A percentile compares a stretch with the other conserved stretches of the same genome.
These are phyloP conservation scores for Cladosporium sp. DNA, from an alignment of 2,329 filamentous ascomycete species.

Conservation along the genomic window DNA sequence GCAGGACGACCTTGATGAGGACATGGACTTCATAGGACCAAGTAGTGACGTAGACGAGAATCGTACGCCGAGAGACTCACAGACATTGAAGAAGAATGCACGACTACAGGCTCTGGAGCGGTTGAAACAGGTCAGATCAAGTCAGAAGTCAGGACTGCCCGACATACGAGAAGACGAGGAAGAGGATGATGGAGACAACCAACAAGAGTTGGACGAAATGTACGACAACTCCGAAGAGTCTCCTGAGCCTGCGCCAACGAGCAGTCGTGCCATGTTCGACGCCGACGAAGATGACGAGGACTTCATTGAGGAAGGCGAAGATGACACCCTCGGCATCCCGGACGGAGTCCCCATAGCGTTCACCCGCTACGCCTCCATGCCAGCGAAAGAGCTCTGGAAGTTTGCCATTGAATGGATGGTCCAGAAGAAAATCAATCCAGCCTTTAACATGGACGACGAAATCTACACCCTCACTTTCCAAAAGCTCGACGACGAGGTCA, in stretches of 20 bases:
- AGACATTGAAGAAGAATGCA: slow-evolving; percentile 31
- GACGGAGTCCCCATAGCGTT: slow-evolving; percentile 64
- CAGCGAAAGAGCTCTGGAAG: slow-evolving; percentile 67
- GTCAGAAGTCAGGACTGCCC: slow-evolving; percentile 20
- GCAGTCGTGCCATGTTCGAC: slow-evolving; percentile 43
- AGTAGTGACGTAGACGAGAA: slow-evolving; percentile 29
- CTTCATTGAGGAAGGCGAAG: slow-evolving; percentile 62
- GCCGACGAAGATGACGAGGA: slow-evolving; percentile 57
- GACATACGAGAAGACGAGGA: slow-evolving; percentile 21
- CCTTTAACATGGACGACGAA: slow-evolving; percentile 58
- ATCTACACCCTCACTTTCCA: slow-evolving; percentile 66
- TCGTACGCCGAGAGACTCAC: slow-evolving; percentile 23
- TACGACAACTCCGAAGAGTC: slow-evolving; percentile 27
- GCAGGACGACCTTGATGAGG: slow-evolving; percentile 42
- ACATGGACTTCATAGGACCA: slow-evolving; percentile 40
- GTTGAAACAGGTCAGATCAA: slow-evolving; percentile 39
- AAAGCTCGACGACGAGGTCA: slow-evolving; percentile 68
- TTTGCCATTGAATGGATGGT: slow-evolving; percentile 77
- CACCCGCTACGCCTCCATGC: slow-evolving; percentile 61
- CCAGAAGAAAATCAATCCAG: slow-evolving; percentile 71
- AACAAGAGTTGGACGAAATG: slow-evolving; percentile 25
- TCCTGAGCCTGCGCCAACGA: slow-evolving; percentile 27
- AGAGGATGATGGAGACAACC: slow-evolving; percentile 20
- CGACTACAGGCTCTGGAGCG: slow-evolving; percentile 41
- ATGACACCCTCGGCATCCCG: slow-evolving; percentile 52